These are phyloP conservation scores for Colletotrichum sp. DNA, from an alignment of 2,329 filamentous ascomycete species.

Conservation along the genomic window DNA sequence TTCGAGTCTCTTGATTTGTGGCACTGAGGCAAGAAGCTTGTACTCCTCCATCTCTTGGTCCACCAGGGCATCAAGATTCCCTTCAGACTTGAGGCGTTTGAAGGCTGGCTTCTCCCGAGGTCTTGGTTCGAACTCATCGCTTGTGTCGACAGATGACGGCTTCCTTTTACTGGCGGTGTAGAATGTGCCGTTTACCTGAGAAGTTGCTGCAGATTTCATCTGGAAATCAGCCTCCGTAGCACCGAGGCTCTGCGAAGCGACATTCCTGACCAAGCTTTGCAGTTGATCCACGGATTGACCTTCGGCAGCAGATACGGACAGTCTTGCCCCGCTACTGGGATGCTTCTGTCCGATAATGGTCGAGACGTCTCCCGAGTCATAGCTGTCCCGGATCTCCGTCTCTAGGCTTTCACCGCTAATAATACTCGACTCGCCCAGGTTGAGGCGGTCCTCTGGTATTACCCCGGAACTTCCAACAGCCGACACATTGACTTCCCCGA, in stretches of 20 bases:
- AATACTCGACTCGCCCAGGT: conserved; percentile 39
- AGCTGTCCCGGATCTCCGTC: conserved; percentile 50
- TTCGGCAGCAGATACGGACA: conserved; percentile 29
- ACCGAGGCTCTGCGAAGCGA: conserved; percentile 60
- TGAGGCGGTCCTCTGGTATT: conserved; percentile 52
- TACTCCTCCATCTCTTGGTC: conserved; percentile 47
- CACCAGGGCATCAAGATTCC: conserved; percentile 38
- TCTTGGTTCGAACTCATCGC: conserved; percentile 52
- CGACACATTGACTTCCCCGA: conserved; percentile 61
- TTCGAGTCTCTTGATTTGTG: conserved; percentile 51
- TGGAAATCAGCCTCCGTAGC: conserved; percentile 45
- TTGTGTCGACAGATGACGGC: conserved; percentile 50
- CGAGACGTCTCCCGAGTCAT: conserved; percentile 47
- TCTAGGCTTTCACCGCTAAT: conserved; percentile 38
- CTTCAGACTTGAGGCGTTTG: conserved; percentile 61
- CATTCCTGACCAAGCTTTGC: conserved; percentile 56
- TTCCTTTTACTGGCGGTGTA: conserved; percentile 62
- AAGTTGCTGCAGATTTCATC: conserved; percentile 23
- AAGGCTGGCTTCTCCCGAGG: conserved; percentile 48
- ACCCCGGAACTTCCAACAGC: conserved; percentile 59
- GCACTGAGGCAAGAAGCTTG: conserved; percentile 52
- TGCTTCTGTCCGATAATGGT: conserved; percentile 7
- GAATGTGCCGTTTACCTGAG: conserved; percentile 27
- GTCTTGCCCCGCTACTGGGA: not conserved
- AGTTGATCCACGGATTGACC: conserved; percentile 53